Evolutionary conservation across 2,329 filamentous ascomycete species (phyloP), one percentile per base, ranked within the genome.

Genomic region (Phaeosphaeriaceae sp.): DNA sequence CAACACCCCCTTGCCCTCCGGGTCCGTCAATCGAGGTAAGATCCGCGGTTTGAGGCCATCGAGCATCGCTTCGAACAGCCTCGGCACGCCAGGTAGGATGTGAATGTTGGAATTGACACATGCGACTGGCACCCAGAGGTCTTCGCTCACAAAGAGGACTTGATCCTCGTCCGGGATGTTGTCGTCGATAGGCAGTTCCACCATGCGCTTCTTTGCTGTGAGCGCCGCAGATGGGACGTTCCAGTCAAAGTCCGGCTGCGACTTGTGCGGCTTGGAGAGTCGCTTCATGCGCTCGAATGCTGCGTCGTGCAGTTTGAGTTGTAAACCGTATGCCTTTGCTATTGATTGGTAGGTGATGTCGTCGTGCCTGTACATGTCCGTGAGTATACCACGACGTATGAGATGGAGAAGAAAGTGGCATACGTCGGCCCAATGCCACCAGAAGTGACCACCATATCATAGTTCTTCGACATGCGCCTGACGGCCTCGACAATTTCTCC

Each of bases 341-440:
- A 99, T 96, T 41, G 92, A 94, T 73, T 91, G 85, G 80, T 99
- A 99, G 24, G 95, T 98, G 68, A 98, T 98, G 75, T 99, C 95
- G 78, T 99, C 95, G 82, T 98, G 94, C 55, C 92, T 96, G 67
- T 47, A 53, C 42, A 11, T 40, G 57, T 71, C 63, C 69, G 67
- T 27, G 61, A 50, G 53, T 55, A 61, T 24, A 48, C 56, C 20
- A 57, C 57, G 53, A 48, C n/a, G n/a, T n/a, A n/a, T n/a, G n/a
- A n/a, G n/a, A 62, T 36, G 31, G 6, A 11, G 6, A 49, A 53
- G 51, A 53, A 22, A 31, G 42, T 44, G 24, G 41, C 27, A n/a
- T 52, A 56, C 91, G 94, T 98, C 65, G 95, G 95, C 11, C 94
- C 94, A 72, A 99, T 98, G 27, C 95, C 94, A 66, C 95, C 94